Evolutionary conservation across 2,329 filamentous ascomycete genomes (phyloP), one percentile per base, ranked within the genome.

Genomic region (Beauveria australis): DNA sequence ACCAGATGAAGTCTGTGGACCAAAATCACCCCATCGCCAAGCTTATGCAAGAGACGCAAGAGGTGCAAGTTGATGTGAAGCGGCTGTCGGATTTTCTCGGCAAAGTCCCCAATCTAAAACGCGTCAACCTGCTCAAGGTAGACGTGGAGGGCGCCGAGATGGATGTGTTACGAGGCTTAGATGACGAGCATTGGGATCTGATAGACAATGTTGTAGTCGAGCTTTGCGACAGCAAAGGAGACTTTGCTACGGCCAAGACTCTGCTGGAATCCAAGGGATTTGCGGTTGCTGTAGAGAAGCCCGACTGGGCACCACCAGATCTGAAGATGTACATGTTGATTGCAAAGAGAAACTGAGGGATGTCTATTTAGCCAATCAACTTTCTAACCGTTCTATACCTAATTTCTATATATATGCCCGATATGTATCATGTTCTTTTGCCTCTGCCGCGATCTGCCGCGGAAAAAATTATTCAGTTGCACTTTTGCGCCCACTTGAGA

Each of bases 131-230:
- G 37, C 61, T 70, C 41, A 70, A 70, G 60, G 62, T 69, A 16
- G 68, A 70, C 48, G 68, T 70, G 4, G 68, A 69, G 54, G 66
- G 66, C 19, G 63, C 53, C 14, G 68, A 70, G 53, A 43, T 70
- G 28, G 68, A 66, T 2, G 66, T 68, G 5, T 41, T 69, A 0
- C 40, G 37, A 2, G 68, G 68, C 10, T 6, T 70, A 18, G 64
- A 68, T 48, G 65, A 68, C 33, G 26, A 12, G 3, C 64, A 69
- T 41, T 69, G 67, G 67, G 43, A 24, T 3, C 22, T 66, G 55
- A 57, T 67, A 14, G 37, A 61, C 3, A 67, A 66, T 24, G 49
- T 68, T n/a, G 63, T 63, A 14, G 44, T 69, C 10, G 68, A 69
- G 51, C 59, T 66, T 14, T 65, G 57, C 12, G 66, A 67, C 8